Evolutionary conservation across 2,329 filamentous ascomycete genomes (phyloP), one percentile per base, ranked within the genome.

Genomic region (Aureobasidium sp.): DNA sequence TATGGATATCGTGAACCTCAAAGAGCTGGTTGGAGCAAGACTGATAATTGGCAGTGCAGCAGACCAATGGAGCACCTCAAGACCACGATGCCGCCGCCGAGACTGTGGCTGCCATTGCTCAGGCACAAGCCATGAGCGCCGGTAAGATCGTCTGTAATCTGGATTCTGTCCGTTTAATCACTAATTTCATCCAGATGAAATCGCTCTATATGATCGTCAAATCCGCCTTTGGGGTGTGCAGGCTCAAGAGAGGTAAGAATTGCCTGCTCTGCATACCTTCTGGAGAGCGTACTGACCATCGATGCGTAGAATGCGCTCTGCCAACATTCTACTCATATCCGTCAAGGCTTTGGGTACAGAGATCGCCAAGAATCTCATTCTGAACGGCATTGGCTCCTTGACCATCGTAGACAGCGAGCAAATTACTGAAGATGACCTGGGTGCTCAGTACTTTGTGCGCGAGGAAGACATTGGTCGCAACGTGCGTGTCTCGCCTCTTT

Each of bases 181-280:
- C 60, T 62, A 14, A 62, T 5, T 5, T 1, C 22, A 2, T 31
- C 12, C 65, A 90, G 94, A 97, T 75, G 94, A 99, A 73, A 96
- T 97, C 70, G 94, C 93, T 15, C 85, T 97, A 6, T 99, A 99
- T 74, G 94, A 99, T 77, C 87, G 94, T 55, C 94, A 99, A 74
- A 97, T 99, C 70, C 88, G 94, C 60, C 86, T 99, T 34, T 99
- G 94, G 94, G 94, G 94, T 47, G 90, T 97, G 71, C 87, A 94
- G 70, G 94, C 94, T 7, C 94, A 99, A 75, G 89, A 96, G 73
- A 67, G 56, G 56, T 49, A 41, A 36, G 34, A 14, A 49, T 5
- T 27, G 66, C n/a, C 11, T 20, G 66, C 17, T 22, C 37, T 62
- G 91, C 89, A 14, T 27, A 31, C 22, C 22, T 59, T 15, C 12